Evolutionary conservation across 148 eudicot species (phyloP).

Genomic region (Pharnaceum exiguum): DNA sequence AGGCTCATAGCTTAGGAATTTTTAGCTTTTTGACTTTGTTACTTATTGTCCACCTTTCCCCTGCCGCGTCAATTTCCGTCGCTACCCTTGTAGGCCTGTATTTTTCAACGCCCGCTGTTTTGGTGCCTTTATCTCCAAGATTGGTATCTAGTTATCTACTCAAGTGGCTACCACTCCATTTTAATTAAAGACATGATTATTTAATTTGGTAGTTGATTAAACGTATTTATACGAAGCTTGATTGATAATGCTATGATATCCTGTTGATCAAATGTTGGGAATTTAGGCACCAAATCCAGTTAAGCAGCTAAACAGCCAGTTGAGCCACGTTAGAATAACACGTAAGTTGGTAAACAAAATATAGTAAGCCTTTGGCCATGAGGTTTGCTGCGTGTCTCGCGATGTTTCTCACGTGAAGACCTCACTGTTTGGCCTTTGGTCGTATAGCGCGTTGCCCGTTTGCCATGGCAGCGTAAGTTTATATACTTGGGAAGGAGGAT

Average conservation of each 20-base stretch:
- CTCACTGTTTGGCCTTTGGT: not conserved
- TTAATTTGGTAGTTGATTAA: not conserved
- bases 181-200: slow-evolving; percentile 1
- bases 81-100: not conserved
- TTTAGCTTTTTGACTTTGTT: slow-evolving; percentile 9
- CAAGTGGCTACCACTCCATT: too few relatives aligned
- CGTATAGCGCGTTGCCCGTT: not conserved
- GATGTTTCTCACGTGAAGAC: slow-evolving; percentile 20
- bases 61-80: too few relatives aligned
- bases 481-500: too few relatives aligned
- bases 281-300: not conserved
- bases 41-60: not conserved
- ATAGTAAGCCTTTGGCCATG: slow-evolving; percentile 4
- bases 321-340: not conserved
- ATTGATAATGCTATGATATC: not conserved
- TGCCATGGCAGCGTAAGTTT: too few relatives aligned
- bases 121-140: too few relatives aligned
- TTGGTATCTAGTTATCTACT: too few relatives aligned
- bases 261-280: slow-evolving; percentile 20
- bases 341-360: slow-evolving; percentile 2
- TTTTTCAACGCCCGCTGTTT: slow-evolving; percentile 6
- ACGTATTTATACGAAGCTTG: not conserved
- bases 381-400: slow-evolving; percentile 10
- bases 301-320: not conserved
- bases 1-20: not conserved